Evolutionary conservation across 306 rosid genomes (phyloP), one percentile per base, ranked within the genome.

Genomic region (Gillenia trifoliata): DNA sequence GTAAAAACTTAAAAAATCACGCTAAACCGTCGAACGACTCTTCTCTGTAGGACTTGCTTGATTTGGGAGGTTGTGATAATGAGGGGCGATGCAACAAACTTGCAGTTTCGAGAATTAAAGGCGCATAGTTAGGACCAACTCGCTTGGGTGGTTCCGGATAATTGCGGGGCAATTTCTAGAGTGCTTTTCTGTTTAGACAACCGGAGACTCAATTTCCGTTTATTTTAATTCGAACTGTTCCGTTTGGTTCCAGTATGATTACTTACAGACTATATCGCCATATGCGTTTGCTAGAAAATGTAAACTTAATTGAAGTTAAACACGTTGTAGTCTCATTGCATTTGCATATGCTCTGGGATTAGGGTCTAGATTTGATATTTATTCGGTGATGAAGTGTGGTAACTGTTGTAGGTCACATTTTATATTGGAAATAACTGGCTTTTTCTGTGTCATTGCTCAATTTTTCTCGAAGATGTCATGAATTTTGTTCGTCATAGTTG

Each of bases 41-140:
- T 89, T 91, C 85, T 81, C 64, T 88, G 97, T 93, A 93, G 98
- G 98, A 83, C 79, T 83, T 73, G 67, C 89, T 59, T 77, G 17
- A 79, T 77, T 73, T 64, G 85, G 83, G 85, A 86, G 81, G 86
- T 83, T 85, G 71, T 75, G 86, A 73, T 85, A 83, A 38, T 78
- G 86, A 81, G 95, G 81, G 88, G 79, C 81, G 63, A 86, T 81
- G 79, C 83, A 63, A 80, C 89, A 60, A 73, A 70, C 74, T 77
- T 80, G 78, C 89, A 54, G 88, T 81, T 80, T 75, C 77, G 45
- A 75, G 90, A 79, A 76, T 80, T 77, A 72, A 86, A n/a, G 79
- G 84, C 47, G 66, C 84, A 66, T 91, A 79, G 64, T 88, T 89
- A 89, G 91, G 81, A 71, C 25, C 83, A 25, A 75, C 76, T 75